phyloP scores from a whole-genome alignment of 1,284 basidiomycete species.

The Paramarasmius palmivorus region DNA sequence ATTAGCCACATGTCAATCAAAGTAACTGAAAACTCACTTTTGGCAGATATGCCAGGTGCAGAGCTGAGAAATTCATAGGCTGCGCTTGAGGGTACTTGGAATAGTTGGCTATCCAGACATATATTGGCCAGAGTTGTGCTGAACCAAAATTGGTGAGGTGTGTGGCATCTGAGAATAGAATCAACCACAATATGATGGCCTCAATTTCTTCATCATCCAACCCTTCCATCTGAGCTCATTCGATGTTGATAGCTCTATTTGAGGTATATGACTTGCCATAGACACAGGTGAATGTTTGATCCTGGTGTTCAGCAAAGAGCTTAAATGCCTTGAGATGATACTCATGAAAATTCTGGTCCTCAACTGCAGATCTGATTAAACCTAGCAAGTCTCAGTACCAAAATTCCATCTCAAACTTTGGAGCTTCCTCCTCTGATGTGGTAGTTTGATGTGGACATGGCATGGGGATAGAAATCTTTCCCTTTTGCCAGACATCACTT shows the following conservation, averaged over 20 bases:
- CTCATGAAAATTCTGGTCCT: not conserved
- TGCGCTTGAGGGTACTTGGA: constrained; percentile 21
- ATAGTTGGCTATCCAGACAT: constrained; percentile 27
- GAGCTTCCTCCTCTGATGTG: too few relatives aligned
- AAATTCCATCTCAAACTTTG: too few relatives aligned
- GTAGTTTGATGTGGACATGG: too few relatives aligned
- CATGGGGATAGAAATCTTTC: too few relatives aligned
- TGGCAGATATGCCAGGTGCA: constrained; percentile 34
- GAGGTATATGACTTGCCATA: constrained; percentile 24
- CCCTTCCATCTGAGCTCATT: constrained; percentile 17
- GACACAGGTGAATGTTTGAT: constrained; percentile 14
- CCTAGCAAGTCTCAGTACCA: not conserved
- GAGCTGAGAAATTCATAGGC: constrained; percentile 15
- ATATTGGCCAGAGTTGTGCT: constrained; percentile 28
- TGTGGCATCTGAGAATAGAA: constrained; percentile 27
- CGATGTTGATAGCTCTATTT: constrained; percentile 13
- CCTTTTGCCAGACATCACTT: too few relatives aligned
- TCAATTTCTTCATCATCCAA: constrained; percentile 18
- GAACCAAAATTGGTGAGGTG: constrained; percentile 25
- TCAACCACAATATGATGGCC: constrained; percentile 21
- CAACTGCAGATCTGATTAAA: constrained; percentile 3
- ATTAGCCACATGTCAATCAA: too few relatives aligned
- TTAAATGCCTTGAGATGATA: constrained; percentile 17
- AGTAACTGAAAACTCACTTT: too few relatives aligned
- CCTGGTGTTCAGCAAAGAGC: constrained; percentile 16